Conservation (phyloP, 495 filamentous ascomycete genomes). For the Penicillium canescens region DNA sequence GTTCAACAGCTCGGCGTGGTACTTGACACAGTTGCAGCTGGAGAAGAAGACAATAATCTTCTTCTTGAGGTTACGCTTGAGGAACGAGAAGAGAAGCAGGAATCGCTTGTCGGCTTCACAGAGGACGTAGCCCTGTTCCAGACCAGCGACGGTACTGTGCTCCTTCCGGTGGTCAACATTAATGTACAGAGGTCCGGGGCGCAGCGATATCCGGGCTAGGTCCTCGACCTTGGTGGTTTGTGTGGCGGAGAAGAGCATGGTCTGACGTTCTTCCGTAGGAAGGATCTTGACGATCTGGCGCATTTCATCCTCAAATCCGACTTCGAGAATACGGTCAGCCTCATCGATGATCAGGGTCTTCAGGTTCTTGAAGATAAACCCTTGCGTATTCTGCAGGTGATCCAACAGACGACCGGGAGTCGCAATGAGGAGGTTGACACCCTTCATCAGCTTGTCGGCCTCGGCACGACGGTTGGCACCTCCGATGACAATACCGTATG, state of each 20-base stretch:
- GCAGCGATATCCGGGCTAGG: constrained; percentile 87
- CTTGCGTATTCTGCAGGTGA: constrained; percentile 89
- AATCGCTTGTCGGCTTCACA: constrained; percentile 94
- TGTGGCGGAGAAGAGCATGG: constrained; percentile 95
- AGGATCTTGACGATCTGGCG: constrained; percentile 95
- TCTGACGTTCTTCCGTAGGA: constrained; percentile 85
- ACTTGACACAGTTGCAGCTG: constrained; percentile 91
- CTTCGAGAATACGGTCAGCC: constrained; percentile 91
- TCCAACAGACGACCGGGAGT: constrained; percentile 92
- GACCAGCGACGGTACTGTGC: constrained; percentile 82
- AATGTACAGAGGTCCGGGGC: constrained; percentile 91
- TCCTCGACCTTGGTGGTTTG: constrained; percentile 99
- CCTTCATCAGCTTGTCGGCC: constrained; percentile 90
- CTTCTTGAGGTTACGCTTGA: constrained; percentile 87
- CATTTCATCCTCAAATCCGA: constrained; percentile 99
- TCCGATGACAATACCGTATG: constrained; percentile 93
- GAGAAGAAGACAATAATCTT: constrained; percentile 98
- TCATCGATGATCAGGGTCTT: constrained; percentile 85
- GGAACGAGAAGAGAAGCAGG: constrained; percentile 90
- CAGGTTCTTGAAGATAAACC: constrained; percentile 92
- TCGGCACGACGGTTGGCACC: constrained; percentile 90
- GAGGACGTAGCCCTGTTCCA: constrained; percentile 94
- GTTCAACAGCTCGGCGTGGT: constrained; percentile 90
- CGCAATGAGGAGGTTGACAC: constrained; percentile 90
- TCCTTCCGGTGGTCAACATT: constrained; percentile 83